Evolutionary conservation across 352 stramenopile species (phyloP).

Genomic region (Pythium utonaiense): DNA sequence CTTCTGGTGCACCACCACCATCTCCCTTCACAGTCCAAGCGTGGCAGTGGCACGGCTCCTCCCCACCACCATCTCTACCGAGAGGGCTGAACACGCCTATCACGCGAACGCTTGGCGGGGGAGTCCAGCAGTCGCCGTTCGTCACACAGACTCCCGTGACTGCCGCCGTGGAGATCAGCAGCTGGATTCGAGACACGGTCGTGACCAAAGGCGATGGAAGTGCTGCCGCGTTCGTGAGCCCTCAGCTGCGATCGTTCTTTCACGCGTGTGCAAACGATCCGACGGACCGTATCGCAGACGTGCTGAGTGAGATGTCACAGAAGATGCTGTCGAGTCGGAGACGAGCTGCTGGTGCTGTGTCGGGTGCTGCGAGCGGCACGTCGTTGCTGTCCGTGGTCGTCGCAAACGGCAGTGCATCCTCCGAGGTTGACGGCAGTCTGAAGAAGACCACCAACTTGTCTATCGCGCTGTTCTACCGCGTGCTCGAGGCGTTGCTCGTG

Average conservation of each 20-base stretch:
- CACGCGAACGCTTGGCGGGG: constrained; percentile 16
- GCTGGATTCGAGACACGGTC: constrained; percentile 74
- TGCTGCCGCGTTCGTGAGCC: constrained; percentile 31
- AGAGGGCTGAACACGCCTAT: constrained; percentile 31
- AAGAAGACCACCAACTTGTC: constrained; percentile 65
- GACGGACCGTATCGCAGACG: constrained; percentile 45
- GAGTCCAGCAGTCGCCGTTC: constrained; percentile 34
- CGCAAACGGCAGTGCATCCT: constrained; percentile 21
- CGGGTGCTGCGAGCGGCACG: neutral
- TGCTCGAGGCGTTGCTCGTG: constrained; percentile 71
- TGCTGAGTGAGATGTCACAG: constrained; percentile 47
- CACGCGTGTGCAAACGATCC: constrained; percentile 53
- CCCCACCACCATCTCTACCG: constrained; percentile 32
- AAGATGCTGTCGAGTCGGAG: constrained; percentile 42
- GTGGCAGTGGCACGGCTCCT: constrained; percentile 74
- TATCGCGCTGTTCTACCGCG: constrained; percentile 75
- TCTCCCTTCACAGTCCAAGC: constrained; percentile 49
- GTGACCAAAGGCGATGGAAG: neutral
- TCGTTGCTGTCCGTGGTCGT: neutral
- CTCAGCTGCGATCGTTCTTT: constrained; percentile 57
- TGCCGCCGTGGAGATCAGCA: constrained; percentile 77
- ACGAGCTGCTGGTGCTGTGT: constrained; percentile 16
- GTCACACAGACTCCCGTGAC: constrained; percentile 68
- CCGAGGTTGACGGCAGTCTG: constrained; percentile 72
- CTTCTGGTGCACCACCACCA: constrained; percentile 22